Conservation (phyloP, 1,284 basidiomycete genomes). For the Ustilago xerochloae region DNA sequence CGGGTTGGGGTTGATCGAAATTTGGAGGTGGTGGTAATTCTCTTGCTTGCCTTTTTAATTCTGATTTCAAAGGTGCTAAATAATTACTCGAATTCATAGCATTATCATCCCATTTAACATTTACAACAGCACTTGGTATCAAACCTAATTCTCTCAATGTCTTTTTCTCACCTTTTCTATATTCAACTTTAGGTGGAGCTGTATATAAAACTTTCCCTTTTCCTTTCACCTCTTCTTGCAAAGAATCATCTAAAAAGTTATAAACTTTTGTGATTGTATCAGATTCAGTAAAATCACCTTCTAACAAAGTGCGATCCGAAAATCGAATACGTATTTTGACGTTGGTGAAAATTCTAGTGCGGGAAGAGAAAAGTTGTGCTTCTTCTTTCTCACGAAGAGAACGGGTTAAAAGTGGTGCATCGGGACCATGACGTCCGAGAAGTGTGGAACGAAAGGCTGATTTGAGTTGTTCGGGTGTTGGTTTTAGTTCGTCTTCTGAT, state of each 20-base stretch:
- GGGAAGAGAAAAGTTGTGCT: constrained; percentile 70
- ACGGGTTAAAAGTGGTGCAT: constrained; percentile 81
- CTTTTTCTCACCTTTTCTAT: constrained; percentile 79
- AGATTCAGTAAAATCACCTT: constrained; percentile 79
- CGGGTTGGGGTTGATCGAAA: constrained; percentile 16
- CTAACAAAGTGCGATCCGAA: constrained; percentile 82
- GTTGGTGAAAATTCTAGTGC: constrained; percentile 80
- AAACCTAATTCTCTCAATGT: constrained; percentile 78
- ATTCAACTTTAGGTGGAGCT: constrained; percentile 80
- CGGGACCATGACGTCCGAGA: constrained; percentile 76
- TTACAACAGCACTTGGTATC: constrained; percentile 81
- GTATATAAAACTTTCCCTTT: constrained; percentile 86
- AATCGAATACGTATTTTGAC: constrained; percentile 84
- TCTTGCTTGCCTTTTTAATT: constrained; percentile 23
- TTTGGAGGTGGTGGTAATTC: constrained; percentile 22
- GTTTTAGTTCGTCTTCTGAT: constrained; percentile 71
- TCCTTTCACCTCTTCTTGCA: constrained; percentile 78
- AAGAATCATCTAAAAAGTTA: constrained; percentile 79
- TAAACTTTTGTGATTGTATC: constrained; percentile 83
- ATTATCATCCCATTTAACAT: constrained; percentile 80
- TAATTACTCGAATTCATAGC: constrained; percentile 72
- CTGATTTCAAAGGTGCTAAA: constrained; percentile 34
- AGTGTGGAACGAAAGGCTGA: constrained; percentile 75
- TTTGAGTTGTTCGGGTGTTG: constrained; percentile 79
- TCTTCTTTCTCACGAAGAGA: constrained; percentile 77